Percentiles rank a stretch among this genome's conserved stretches.
These are phyloP conservation scores for Sordaria brevicollis DNA, from an alignment of 495 filamentous ascomycete genomes.

Conservation along the genomic window DNA sequence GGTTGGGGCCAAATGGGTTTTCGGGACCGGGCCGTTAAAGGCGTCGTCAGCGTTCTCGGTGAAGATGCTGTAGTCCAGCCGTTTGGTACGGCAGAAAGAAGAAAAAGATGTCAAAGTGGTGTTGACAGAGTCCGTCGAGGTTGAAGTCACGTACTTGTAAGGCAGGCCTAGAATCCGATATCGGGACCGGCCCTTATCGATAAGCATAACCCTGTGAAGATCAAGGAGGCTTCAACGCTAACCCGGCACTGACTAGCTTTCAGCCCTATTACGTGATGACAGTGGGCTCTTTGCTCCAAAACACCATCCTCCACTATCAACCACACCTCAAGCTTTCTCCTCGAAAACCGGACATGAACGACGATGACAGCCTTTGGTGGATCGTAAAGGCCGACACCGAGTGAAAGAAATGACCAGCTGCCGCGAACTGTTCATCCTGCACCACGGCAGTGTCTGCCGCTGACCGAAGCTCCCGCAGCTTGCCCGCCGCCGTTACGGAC, in stretches of 20 bases:
- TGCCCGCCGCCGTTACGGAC: constrained; percentile 12
- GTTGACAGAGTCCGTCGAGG: too few species aligned
- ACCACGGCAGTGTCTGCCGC: neutral
- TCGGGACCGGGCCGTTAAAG: neutral
- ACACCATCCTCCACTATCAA: neutral
- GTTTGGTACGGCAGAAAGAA: neutral
- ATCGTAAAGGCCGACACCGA: neutral
- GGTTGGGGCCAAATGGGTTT: neutral
- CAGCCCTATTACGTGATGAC: neutral
- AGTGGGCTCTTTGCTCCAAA: neutral
- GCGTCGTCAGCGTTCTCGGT: neutral
- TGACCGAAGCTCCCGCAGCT: neutral
- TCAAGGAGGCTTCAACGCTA: neutral
- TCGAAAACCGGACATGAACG: neutral
- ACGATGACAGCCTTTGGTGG: neutral
- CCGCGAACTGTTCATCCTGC: neutral
- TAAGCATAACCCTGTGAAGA: neutral
- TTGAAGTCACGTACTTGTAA: neutral
- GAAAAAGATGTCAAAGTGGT: neutral
- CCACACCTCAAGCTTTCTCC: neutral
- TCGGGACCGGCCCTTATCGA: constrained; percentile 2
- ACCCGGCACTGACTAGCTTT: neutral
- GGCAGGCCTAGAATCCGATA: neutral
- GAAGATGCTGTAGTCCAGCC: neutral
- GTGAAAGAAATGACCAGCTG: neutral